Conservation (phyloP, 2,329 filamentous ascomycete species). For the Epicoccum sorghinum region DNA sequence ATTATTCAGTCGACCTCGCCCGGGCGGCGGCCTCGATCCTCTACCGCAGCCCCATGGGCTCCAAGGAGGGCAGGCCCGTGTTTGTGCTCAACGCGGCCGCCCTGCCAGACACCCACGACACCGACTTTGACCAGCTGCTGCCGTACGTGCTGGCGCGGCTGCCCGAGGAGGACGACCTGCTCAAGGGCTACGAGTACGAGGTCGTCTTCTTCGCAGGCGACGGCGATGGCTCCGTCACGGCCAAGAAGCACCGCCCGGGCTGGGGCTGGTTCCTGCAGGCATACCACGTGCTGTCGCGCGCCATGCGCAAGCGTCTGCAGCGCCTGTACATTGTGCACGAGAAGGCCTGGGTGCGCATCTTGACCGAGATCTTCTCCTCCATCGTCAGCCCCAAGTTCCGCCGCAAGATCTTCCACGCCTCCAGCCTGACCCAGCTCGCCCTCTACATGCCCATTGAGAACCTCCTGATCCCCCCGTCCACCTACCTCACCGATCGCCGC, state of each 20-base stretch:
- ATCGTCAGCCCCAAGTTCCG: slow-evolving; percentile 64
- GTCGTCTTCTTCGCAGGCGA: slow-evolving; percentile 65
- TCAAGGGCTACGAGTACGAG: slow-evolving; percentile 61
- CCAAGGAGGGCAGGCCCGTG: slow-evolving; percentile 56
- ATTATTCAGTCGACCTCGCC: slow-evolving; percentile 57
- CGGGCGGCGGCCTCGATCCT: slow-evolving; percentile 59
- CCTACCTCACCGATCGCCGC: slow-evolving; percentile 61
- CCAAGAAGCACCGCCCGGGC: slow-evolving; percentile 57
- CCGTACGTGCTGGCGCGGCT: slow-evolving; percentile 62
- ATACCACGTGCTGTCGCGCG: slow-evolving; percentile 61
- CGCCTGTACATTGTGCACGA: slow-evolving; percentile 64
- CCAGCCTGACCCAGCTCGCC: slow-evolving; percentile 56
- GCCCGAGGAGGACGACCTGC: slow-evolving; percentile 61
- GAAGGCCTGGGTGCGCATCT: slow-evolving; percentile 61
- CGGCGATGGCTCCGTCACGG: slow-evolving; percentile 51
- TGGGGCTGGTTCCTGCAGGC: slow-evolving; percentile 65
- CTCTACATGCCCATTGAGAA: slow-evolving; percentile 59
- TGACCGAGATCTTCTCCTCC: slow-evolving; percentile 62
- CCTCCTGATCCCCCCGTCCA: slow-evolving; percentile 60
- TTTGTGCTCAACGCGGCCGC: slow-evolving; percentile 63
- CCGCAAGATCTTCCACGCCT: slow-evolving; percentile 63
- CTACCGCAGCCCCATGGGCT: slow-evolving; percentile 59
- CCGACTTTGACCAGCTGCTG: slow-evolving; percentile 61
- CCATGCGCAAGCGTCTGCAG: slow-evolving; percentile 61
- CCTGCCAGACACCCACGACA: slow-evolving; percentile 60